These are phyloP conservation scores for Suhomyces sp. DNA, from an alignment of 805 yeast species.

Conservation along the genomic window DNA sequence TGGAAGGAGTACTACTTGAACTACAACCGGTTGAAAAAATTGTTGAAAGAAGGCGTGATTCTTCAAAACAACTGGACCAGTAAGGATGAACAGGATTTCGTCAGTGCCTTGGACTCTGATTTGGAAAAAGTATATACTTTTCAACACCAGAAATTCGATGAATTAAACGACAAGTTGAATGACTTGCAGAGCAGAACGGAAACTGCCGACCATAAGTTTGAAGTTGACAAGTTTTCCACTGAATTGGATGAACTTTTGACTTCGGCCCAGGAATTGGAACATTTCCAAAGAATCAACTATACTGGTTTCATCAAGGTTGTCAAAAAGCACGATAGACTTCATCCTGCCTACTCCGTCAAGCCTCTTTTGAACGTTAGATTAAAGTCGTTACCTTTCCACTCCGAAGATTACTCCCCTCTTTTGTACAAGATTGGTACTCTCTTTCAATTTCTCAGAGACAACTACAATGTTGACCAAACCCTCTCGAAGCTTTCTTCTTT, in stretches of 20 bases:
- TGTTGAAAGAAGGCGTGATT: slow-evolving; percentile 66
- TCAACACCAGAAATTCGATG: slow-evolving; percentile 65
- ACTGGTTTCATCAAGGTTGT: slow-evolving; percentile 95
- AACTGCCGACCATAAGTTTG: slow-evolving; percentile 39
- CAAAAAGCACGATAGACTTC: slow-evolving; percentile 92
- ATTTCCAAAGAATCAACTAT: slow-evolving; percentile 86
- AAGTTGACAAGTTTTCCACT: slow-evolving; percentile 60
- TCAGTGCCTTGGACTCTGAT: slow-evolving; percentile 62
- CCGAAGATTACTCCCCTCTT: slow-evolving; percentile 92
- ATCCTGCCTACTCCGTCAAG: slow-evolving; percentile 82
- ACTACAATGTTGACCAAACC: slow-evolving; percentile 51
- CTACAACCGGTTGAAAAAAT: slow-evolving; percentile 63
- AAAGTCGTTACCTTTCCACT: slow-evolving; percentile 84
- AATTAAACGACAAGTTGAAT: slow-evolving; percentile 62
- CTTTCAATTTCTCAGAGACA: slow-evolving; percentile 79
- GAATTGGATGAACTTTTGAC: slow-evolving; percentile 72
- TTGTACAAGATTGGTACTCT: slow-evolving; percentile 78
- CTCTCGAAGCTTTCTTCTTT: slow-evolving; percentile 50
- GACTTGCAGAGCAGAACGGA: slow-evolving; percentile 60
- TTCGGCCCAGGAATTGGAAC: slow-evolving; percentile 82
- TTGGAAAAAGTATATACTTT: slow-evolving; percentile 76
- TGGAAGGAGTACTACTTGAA: slow-evolving; percentile 78
- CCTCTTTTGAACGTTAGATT: slow-evolving; percentile 87
- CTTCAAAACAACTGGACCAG: slow-evolving; percentile 58
- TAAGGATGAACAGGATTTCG: slow-evolving; percentile 69